Base-by-base conservation (phyloP, 345 rosid genomes). In the Brassica incana region DNA sequence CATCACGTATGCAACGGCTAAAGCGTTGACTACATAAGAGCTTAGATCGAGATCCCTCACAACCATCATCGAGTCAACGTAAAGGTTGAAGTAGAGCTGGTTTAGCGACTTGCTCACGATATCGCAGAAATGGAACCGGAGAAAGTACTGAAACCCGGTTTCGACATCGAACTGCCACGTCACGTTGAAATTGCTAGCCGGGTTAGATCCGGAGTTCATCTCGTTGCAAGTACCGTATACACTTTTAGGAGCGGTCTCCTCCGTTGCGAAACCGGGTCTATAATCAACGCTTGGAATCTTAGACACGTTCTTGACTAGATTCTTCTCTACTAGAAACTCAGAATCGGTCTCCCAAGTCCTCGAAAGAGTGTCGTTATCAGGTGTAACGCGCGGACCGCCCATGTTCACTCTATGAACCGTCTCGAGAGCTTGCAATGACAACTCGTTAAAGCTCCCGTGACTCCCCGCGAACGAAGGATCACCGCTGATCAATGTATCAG, bases 101-200 rank as follows among this genome's bases (percentile, higher is more conserved):
- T 94, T 85, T 38, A 88, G 82, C 16, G 77, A 40, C 0, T 8
- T 0, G 38, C 93, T 91, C 65, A 87, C 83, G 56, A 94, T 88
- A 77, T 94, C 97, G 50, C 98, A 94, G 82, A 92, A 88, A 83
- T 94, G 97, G 80, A 92, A 88, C 82, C 98, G 85, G 65, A 92
- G 79, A 56, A 94, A 88, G 74, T 91, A 90, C 78, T 83, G 89
- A 84, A 75, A 92, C 6, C 92, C 94, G 1, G 87, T 81, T 43
- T 88, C 90, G 78, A 94, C 86, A 8, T 65, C 29, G 50, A 94
- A 94, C 59, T 81, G 83, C 98, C 98, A 94, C 3, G 95, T 92
- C 74, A 91, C 90, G 52, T 94, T 94, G 85, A 94, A 86, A 71
- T 87, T 89, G 84, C 82, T 84, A 48, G 5, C 54, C 40, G 95